Evolutionary conservation across 768 basidiomycete species (phyloP).

Genomic region (Antrodiella citrinella): DNA sequence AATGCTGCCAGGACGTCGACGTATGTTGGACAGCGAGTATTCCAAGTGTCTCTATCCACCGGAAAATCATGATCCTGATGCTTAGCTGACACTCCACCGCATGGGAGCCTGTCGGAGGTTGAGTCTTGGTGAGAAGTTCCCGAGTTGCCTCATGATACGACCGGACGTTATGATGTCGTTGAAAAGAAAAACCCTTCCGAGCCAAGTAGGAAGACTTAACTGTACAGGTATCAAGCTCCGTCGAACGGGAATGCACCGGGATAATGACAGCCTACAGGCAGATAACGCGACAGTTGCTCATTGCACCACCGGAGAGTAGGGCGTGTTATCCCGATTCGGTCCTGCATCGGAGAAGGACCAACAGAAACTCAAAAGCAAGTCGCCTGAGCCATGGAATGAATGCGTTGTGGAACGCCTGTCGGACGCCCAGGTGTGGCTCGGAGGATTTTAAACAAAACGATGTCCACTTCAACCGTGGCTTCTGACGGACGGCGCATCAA

Average conservation of each 20-base stretch:
- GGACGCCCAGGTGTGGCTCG: not conserved
- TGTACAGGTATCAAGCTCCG: not conserved
- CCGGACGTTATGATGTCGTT: no score
- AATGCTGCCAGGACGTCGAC: not conserved
- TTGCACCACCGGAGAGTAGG: not conserved
- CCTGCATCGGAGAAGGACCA: not conserved
- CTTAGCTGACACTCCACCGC: not conserved
- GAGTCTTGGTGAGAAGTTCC: not conserved
- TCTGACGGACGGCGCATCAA: not conserved
- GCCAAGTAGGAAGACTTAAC: not conserved
- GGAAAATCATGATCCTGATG: not conserved
- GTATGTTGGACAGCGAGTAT: not conserved
- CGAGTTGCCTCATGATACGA: not conserved
- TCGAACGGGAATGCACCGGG: not conserved
- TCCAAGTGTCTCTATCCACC: not conserved
- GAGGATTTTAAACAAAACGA: no score
- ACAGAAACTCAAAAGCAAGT: not conserved
- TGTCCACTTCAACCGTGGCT: not conserved
- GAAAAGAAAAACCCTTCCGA: not conserved
- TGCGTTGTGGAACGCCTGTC: not conserved
- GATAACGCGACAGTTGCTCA: not conserved
- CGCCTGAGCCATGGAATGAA: not conserved
- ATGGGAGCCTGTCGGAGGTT: not conserved
- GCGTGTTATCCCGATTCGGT: not conserved
- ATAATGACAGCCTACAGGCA: not conserved